These are phyloP conservation scores for Endoconidiophora laricicola DNA, from an alignment of 2,329 filamentous ascomycete genomes.

Conservation along the genomic window DNA sequence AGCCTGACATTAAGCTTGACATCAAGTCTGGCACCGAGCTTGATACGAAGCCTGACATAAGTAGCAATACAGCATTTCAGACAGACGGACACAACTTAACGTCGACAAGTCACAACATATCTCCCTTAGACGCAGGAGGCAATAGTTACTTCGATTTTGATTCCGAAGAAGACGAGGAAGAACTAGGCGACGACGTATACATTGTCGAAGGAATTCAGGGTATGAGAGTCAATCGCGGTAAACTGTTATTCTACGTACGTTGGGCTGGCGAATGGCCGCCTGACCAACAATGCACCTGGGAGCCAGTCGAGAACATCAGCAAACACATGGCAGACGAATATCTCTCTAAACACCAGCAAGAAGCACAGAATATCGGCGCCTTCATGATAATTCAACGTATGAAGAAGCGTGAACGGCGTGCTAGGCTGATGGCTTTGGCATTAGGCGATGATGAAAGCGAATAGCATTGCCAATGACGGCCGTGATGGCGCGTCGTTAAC, in stretches of 20 bases:
- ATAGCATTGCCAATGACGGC: no score
- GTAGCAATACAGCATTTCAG: no score
- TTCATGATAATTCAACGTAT: no score
- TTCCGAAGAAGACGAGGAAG: neutral
- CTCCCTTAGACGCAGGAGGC: neutral
- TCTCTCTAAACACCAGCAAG: neutral
- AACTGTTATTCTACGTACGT: constrained; percentile 33
- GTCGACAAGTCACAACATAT: neutral
- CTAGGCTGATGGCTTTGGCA: no score
- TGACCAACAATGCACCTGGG: constrained; percentile 41
- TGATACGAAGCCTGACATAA: no score
- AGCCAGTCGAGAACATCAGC: constrained; percentile 34
- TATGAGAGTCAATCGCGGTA: constrained; percentile 24
- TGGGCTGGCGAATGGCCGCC: constrained; percentile 42
- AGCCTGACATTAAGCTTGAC: no score
- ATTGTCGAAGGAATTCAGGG: constrained; percentile 28
- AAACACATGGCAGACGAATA: constrained; percentile 1
- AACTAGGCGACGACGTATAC: constrained; percentile 16
- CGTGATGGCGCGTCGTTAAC: no score
- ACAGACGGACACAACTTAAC: neutral
- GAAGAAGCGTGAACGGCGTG: no score
- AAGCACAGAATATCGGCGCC: neutral
- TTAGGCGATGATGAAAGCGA: no score
- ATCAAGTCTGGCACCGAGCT: no score
- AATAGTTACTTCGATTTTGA: neutral